A percentile compares a stretch with the other conserved stretches of the same genome.
These are phyloP conservation scores for Aspergillus sclerotialis DNA, from an alignment of 2,329 filamentous ascomycete species.

Conservation along the genomic window DNA sequence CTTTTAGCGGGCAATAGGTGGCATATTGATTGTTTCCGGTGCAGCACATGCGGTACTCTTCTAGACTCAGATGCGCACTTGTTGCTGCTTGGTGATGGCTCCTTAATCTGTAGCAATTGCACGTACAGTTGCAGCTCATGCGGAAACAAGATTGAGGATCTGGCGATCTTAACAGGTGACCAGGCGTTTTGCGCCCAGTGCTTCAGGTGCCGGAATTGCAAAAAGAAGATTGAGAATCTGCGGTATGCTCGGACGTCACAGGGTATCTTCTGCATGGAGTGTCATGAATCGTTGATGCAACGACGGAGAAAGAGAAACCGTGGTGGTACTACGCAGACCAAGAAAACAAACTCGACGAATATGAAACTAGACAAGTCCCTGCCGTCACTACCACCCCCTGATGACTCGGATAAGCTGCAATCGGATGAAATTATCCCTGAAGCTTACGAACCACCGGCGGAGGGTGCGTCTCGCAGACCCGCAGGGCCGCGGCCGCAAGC, in stretches of 20 bases:
- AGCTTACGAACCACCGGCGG: slow-evolving; percentile 50
- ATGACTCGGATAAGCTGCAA: slow-evolving; percentile 51
- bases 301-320: slow-evolving; percentile 76
- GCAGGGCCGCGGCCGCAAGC: slow-evolving; percentile 3
- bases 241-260: slow-evolving; percentile 96
- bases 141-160: slow-evolving; percentile 94
- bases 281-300: slow-evolving; percentile 94
- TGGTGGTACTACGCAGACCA: slow-evolving; percentile 44
- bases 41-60: slow-evolving; percentile 88
- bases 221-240: slow-evolving; percentile 96
- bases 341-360: slow-evolving; percentile 47
- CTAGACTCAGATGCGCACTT: slow-evolving; percentile 98
- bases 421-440: slow-evolving; percentile 52
- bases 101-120: slow-evolving; percentile 98
- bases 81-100: slow-evolving; percentile 91
- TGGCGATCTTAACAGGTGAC: slow-evolving; percentile 94
- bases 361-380: slow-evolving; percentile 84
- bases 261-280: slow-evolving; percentile 99
- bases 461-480: slow-evolving; percentile 15
- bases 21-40: slow-evolving; percentile 98
- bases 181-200: slow-evolving; percentile 97
- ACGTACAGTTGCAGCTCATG: slow-evolving; percentile 98
- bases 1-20: slow-evolving; percentile 81
- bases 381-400: slow-evolving; percentile 72
- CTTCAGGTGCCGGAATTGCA: slow-evolving; percentile 96